phyloP scores from a whole-genome alignment of 257 asterid genomes.

The Lycium ferocissimum region DNA sequence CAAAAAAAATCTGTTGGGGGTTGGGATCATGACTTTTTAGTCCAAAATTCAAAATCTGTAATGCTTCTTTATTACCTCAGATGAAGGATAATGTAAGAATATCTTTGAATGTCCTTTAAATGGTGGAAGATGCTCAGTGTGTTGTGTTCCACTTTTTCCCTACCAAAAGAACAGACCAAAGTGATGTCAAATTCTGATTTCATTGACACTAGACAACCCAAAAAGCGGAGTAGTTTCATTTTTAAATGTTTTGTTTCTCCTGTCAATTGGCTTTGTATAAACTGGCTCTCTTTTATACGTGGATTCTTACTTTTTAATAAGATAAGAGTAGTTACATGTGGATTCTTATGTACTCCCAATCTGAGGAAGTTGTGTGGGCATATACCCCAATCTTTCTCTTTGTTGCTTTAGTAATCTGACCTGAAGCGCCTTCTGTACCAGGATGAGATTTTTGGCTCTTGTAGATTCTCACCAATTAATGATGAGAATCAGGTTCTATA shows the following conservation, averaged over 20 bases:
- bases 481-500: conserved; percentile 71
- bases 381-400: not conserved
- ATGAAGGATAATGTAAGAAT: conserved; percentile 70
- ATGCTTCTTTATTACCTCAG: too few species aligned
- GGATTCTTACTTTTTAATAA: not conserved
- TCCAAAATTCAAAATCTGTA: conserved; percentile 54
- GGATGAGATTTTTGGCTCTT: conserved; percentile 80
- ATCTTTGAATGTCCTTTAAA: conserved; percentile 17
- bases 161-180: not conserved
- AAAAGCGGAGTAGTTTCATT: not conserved
- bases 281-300: not conserved
- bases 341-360: not conserved
- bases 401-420: conserved; percentile 10
- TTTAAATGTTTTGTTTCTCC: conserved; percentile 12
- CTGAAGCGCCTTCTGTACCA: conserved; percentile 42
- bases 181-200: not conserved
- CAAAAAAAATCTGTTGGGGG: too few species aligned
- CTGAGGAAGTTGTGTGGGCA: not conserved
- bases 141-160: conserved; percentile 17
- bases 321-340: not conserved
- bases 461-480: conserved; percentile 72
- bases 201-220: not conserved
- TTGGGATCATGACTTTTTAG: too few species aligned
- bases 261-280: conserved; percentile 7
- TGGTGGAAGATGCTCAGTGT: conserved; percentile 4